These are phyloP conservation scores for Lodderomyces metapsilosis DNA, from an alignment of 1,139 yeast species.

Conservation along the genomic window DNA sequence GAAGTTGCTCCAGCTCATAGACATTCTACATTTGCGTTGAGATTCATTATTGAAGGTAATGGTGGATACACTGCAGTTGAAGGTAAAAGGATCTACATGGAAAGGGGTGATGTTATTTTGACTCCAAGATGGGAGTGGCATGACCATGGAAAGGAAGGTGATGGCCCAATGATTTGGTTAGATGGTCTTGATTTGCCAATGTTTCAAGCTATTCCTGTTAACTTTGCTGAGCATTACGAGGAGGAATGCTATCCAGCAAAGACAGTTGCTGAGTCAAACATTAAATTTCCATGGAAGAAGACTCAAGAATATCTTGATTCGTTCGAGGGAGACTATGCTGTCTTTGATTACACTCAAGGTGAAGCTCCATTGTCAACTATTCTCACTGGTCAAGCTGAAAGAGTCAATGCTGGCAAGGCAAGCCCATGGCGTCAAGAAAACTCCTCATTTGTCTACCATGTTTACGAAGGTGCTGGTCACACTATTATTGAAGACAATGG, in stretches of 20 bases:
- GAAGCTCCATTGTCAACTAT: background rate
- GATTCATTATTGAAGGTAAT: background rate
- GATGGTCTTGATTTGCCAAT: conserved; percentile 2
- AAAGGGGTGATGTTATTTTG: background rate
- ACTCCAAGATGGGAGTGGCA: conserved; percentile 3
- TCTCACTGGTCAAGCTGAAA: conserved; percentile 2
- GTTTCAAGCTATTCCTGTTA: conserved; percentile 1
- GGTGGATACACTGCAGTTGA: conserved; percentile 1
- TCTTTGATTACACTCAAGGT: background rate
- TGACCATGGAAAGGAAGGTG: conserved; percentile 2
- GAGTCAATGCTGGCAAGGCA: background rate
- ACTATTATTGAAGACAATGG: background rate
- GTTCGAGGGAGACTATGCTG: background rate
- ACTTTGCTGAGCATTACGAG: background rate
- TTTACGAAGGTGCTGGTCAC: conserved; percentile 1
- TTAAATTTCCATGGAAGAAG: background rate
- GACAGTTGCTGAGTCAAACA: conserved; percentile 1
- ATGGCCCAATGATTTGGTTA: conserved; percentile 1
- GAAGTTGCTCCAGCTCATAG: conserved; percentile 3
- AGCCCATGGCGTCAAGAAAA: conserved; percentile 1
- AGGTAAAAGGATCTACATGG: conserved; percentile 1
- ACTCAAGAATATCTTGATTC: background rate
- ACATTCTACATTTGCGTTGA: conserved; percentile 1
- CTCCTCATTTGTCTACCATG: conserved; percentile 2
- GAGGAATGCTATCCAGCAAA: background rate